Percentiles rank a stretch among this genome's conserved stretches.
Evolutionary conservation across 345 rosid genomes (phyloP).

Genomic region (Moricandia moricandioides): DNA sequence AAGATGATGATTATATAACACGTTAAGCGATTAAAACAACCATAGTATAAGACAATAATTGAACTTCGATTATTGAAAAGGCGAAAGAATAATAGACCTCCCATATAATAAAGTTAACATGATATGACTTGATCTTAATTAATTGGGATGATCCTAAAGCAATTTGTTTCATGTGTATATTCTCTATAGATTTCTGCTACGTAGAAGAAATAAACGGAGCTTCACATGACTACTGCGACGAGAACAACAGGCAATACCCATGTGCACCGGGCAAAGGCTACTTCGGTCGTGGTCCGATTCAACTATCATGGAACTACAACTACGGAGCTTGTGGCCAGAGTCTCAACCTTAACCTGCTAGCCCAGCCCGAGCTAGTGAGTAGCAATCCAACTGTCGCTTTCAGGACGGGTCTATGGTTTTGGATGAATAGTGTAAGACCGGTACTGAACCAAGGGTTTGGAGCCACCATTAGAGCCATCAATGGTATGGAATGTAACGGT

Average conservation of each 20-base stretch:
- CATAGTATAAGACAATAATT: not conserved
- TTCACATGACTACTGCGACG: slow-evolving; percentile 45
- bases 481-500: slow-evolving; percentile 50
- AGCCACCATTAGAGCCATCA: slow-evolving; percentile 50
- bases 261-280: slow-evolving; percentile 48
- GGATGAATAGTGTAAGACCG: slow-evolving; percentile 49
- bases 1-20: not conserved
- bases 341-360: slow-evolving; percentile 38
- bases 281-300: slow-evolving; percentile 59
- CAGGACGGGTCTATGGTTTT: slow-evolving; percentile 54
- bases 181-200: slow-evolving; percentile 52
- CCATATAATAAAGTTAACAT: not conserved
- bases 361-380: slow-evolving; percentile 45
- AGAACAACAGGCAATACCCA: slow-evolving; percentile 44
- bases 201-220: slow-evolving; percentile 59
- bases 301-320: slow-evolving; percentile 54
- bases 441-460: slow-evolving; percentile 50
- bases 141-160: not conserved
- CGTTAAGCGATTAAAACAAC: not conserved
- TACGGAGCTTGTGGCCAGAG: slow-evolving; percentile 48
- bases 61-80: not conserved
- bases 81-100: not conserved
- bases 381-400: slow-evolving; percentile 42
- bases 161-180: not conserved
- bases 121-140: not conserved